Conservation (phyloP, 805 yeast genomes). For the Candida berthetii region DNA sequence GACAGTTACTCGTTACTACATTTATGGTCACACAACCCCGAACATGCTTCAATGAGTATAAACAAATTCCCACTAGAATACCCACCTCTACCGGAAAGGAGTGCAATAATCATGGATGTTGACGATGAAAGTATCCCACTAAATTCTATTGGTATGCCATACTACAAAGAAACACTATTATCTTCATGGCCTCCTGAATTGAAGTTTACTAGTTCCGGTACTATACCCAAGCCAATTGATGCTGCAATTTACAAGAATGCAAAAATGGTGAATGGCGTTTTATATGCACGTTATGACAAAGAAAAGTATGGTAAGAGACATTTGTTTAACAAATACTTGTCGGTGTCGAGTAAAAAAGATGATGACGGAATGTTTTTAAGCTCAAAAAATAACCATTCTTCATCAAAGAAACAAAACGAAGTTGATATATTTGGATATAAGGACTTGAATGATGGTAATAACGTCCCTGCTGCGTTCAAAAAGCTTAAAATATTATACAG, state of each 20-base stretch:
- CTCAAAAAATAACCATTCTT: conserved; percentile 28
- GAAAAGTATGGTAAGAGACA: conserved; percentile 54
- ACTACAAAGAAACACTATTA: conserved; percentile 66
- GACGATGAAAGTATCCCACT: conserved; percentile 52
- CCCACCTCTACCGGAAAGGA: conserved; percentile 36
- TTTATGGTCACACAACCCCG: conserved; percentile 55
- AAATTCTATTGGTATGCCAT: conserved; percentile 79
- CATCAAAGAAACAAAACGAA: conserved; percentile 11
- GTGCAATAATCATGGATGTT: conserved; percentile 25
- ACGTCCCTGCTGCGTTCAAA: conserved; percentile 69
- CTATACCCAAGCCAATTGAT: conserved; percentile 49
- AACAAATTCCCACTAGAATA: conserved; percentile 45
- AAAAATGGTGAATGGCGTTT: conserved; percentile 28
- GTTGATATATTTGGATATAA: conserved; percentile 24
- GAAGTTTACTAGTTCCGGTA: conserved; percentile 57
- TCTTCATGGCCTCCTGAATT: conserved; percentile 74
- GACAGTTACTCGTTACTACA: conserved; percentile 44
- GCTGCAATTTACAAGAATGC: conserved; percentile 33
- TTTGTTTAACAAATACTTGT: conserved; percentile 34
- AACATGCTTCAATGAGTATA: conserved; percentile 35
- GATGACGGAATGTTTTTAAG: conserved; percentile 48
- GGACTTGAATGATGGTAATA: conserved; percentile 22
- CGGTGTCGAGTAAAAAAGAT: conserved; percentile 16
- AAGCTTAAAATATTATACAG: conserved; percentile 76
- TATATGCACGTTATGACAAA: conserved; percentile 48